Evolutionary conservation across 2,329 filamentous ascomycete genomes (phyloP).

Genomic region (Penicillium verrucosum): DNA sequence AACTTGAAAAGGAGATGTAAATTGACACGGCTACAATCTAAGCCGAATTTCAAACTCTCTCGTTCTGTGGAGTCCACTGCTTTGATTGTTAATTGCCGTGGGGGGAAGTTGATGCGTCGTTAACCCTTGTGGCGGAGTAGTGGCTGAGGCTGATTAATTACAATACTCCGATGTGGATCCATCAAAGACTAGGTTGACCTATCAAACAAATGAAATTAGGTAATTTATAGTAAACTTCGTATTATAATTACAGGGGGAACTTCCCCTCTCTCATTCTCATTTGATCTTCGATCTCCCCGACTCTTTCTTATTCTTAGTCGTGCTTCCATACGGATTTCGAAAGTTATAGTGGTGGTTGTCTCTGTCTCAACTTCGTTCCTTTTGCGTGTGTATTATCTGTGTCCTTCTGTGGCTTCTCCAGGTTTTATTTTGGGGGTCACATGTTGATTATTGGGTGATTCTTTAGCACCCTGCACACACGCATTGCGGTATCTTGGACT

Average conservation of each 20-base stretch:
- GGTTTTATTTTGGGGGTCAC: slow-evolving; percentile 18
- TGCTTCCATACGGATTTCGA: slow-evolving; percentile 8
- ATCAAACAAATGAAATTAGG: accelerated
- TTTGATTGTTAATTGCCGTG: neutral
- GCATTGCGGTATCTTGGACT: slow-evolving; percentile 21
- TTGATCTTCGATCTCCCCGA: slow-evolving; percentile 8
- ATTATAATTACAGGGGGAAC: slow-evolving; percentile 6
- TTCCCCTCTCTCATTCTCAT: slow-evolving; percentile 17
- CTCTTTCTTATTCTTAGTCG: slow-evolving; percentile 11
- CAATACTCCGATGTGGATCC: neutral
- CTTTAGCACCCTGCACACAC: slow-evolving; percentile 19
- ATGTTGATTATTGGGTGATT: slow-evolving; percentile 26
- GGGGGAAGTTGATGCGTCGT: slow-evolving; percentile 3
- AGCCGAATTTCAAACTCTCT: neutral
- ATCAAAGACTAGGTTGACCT: neutral
- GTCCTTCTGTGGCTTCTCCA: slow-evolving; percentile 17
- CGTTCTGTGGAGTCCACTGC: neutral
- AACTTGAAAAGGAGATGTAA: neutral
- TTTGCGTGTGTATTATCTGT: slow-evolving; percentile 9
- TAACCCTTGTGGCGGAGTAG: slow-evolving; percentile 11
- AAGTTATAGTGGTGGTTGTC: slow-evolving; percentile 14
- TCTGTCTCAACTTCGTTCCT: slow-evolving; percentile 3
- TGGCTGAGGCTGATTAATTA: slow-evolving; percentile 12
- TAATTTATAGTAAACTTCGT: neutral
- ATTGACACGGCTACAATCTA: neutral